Evolutionary conservation across 2,329 filamentous ascomycete genomes (phyloP), one percentile per base, ranked within the genome.

Genomic region (Aspergillus felis): DNA sequence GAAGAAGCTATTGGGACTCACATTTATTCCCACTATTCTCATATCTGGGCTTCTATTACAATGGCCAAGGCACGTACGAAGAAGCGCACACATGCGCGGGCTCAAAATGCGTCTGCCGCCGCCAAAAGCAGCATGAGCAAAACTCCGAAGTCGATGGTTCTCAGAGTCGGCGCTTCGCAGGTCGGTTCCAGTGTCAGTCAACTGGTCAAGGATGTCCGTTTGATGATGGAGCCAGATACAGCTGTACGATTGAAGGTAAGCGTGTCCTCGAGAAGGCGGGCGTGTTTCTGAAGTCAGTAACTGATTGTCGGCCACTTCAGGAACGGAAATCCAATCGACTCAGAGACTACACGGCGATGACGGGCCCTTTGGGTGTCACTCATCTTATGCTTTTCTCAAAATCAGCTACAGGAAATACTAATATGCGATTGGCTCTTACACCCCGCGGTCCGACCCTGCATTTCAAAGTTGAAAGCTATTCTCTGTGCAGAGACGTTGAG

Each of bases 121-220:
- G 71, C 71, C 52, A 82, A 83, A 62, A 79, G 81, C 47, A 82
- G 84, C 25, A 81, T 79, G 58, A 81, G 83, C 54, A 85, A 87
- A 63, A 83, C 87, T 53, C 94, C 94, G 35, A 97, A 97, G 82
- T 95, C 89, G 73, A 97, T 99, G 93, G 93, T 99, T 57, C 96
- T 99, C 75, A 90, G 94, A 66, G 92, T 97, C 68, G 94, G 94
- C 67, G 93, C 92, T 66, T 90, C 92, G 68, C 91, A 97, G 72
- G 91, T 99, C 53, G 94, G 94, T 57, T 86, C 91, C 58, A 96
- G 90, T 73, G 84, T 99, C 67, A 93, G 88, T 73, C 92, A 97
- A 77, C 81, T 99, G 66, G 92, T 93, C 24, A 87, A 89, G 66
- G 94, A 99, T 78, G 90, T 97, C 58, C 87, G 94, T 67, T 83